These are phyloP conservation scores for Biscogniauxia marginata DNA, from an alignment of 2,329 filamentous ascomycete species.

Conservation along the genomic window DNA sequence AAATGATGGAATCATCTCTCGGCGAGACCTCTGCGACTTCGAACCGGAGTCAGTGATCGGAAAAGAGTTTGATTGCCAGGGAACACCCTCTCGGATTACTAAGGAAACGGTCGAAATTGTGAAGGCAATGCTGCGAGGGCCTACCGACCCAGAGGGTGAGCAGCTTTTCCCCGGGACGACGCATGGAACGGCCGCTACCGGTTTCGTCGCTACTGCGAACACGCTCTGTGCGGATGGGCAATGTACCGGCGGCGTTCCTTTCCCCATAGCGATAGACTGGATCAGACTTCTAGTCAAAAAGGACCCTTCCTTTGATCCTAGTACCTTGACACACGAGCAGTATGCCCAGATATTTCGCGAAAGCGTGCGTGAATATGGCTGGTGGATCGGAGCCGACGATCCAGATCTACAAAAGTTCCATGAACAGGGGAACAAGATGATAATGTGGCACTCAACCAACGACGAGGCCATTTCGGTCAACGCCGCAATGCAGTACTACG, in stretches of 20 bases:
- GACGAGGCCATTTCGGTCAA: conserved; percentile 37
- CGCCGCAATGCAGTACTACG: conserved; percentile 34
- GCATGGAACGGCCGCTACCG: too few species aligned
- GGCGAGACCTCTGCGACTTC: conserved; percentile 41
- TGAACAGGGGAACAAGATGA: conserved; percentile 38
- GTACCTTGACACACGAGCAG: conserved; percentile 28
- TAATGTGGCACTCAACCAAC: conserved; percentile 42
- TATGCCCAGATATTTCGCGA: conserved; percentile 22
- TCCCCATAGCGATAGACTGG: conserved; percentile 21
- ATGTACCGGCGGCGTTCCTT: conserved; percentile 17
- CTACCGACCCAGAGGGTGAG: too few species aligned
- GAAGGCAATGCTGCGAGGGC: too few species aligned
- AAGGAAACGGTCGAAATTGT: too few species aligned
- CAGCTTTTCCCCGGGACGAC: too few species aligned
- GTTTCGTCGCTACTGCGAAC: conserved; percentile 10
- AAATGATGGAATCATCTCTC: conserved; percentile 45
- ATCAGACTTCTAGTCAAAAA: conserved; percentile 26
- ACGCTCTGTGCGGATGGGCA: too few species aligned
- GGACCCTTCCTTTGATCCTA: conserved; percentile 27
- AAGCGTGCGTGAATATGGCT: conserved; percentile 19
- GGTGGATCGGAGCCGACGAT: conserved; percentile 29
- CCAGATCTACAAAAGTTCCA: conserved; percentile 30
- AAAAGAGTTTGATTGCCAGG: conserved; percentile 24
- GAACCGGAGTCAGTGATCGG: conserved; percentile 40
- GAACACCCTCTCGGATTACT: conserved; percentile 32